Evolutionary conservation across 2,329 filamentous ascomycete genomes (phyloP).

Genomic region (Fusarium caatingaense): DNA sequence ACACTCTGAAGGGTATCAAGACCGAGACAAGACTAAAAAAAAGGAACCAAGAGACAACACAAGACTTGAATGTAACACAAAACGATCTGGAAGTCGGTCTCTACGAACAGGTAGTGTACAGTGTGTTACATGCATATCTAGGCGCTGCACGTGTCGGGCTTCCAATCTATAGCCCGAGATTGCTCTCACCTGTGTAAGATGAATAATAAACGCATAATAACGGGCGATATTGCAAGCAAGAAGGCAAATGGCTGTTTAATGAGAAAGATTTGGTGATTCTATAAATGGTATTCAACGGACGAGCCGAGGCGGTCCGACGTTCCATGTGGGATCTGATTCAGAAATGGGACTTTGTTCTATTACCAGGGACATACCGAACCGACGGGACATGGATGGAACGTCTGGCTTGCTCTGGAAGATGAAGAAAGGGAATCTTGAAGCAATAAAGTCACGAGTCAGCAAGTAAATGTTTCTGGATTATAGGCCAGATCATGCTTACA

Average conservation of each 20-base stretch:
- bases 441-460: neutral
- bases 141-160: constrained; percentile 1
- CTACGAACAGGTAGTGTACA: neutral
- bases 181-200: constrained; percentile 3
- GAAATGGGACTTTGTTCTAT: neutral
- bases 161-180: constrained; percentile 14
- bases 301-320: constrained; percentile 28
- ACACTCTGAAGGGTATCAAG: constrained; percentile 37
- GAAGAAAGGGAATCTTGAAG: neutral
- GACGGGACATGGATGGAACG: neutral
- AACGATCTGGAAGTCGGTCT: constrained; percentile 6
- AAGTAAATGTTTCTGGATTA: neutral
- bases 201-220: constrained; percentile 15
- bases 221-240: neutral
- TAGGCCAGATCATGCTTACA: neutral
- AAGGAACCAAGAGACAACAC: constrained; percentile 10
- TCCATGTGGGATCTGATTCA: constrained; percentile 6
- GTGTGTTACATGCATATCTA: neutral
- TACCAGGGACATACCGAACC: neutral
- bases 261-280: constrained; percentile 7
- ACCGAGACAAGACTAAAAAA: constrained; percentile 39
- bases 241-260: neutral
- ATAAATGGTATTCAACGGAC: constrained; percentile 14
- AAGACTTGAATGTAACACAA: constrained; percentile 5
- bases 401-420: neutral